phyloP scores from a whole-genome alignment of 352 stramenopile genomes.

The Pythium utonaiense region DNA sequence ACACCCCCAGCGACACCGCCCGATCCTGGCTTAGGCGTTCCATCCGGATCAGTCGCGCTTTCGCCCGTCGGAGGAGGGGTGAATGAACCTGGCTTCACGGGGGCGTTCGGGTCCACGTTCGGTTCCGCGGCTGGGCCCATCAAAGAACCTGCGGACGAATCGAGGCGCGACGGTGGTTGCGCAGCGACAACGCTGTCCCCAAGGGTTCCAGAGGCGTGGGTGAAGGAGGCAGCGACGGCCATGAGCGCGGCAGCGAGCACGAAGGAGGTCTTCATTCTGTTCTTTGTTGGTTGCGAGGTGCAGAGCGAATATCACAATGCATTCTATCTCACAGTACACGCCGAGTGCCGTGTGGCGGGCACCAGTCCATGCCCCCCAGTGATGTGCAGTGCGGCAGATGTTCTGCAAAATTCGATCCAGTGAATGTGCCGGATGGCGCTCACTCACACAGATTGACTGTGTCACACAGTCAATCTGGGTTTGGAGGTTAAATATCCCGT shows the following conservation, averaged over 20 bases:
- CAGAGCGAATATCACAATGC: too few species aligned
- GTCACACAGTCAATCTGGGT: too few species aligned
- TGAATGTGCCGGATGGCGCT: not conserved
- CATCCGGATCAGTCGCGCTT: not conserved
- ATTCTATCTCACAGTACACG: not conserved
- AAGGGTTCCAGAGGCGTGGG: constrained; percentile 16
- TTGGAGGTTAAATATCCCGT: not conserved
- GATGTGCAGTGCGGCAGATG: constrained; percentile 1
- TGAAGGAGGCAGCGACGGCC: not conserved
- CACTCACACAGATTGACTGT: too few species aligned
- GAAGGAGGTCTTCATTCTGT: constrained; percentile 18
- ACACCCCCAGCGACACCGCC: constrained; percentile 9
- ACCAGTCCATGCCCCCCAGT: too few species aligned
- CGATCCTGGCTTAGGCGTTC: not conserved
- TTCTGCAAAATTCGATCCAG: constrained; percentile 1
- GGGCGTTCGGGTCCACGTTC: constrained; percentile 9
- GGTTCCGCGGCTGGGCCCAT: constrained; percentile 13
- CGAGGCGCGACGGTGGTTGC: constrained; percentile 14
- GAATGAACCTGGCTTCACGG: constrained; percentile 14
- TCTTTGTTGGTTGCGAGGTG: not conserved
- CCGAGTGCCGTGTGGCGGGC: too few species aligned
- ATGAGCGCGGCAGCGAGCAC: constrained; percentile 8
- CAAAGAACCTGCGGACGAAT: constrained; percentile 21
- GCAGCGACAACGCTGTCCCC: constrained; percentile 13
- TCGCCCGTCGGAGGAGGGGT: not conserved